Percentiles rank a stretch among this genome's conserved stretches.
These are phyloP conservation scores for Blastocystis sp. DNA, from an alignment of 352 stramenopile species.

Conservation along the genomic window DNA sequence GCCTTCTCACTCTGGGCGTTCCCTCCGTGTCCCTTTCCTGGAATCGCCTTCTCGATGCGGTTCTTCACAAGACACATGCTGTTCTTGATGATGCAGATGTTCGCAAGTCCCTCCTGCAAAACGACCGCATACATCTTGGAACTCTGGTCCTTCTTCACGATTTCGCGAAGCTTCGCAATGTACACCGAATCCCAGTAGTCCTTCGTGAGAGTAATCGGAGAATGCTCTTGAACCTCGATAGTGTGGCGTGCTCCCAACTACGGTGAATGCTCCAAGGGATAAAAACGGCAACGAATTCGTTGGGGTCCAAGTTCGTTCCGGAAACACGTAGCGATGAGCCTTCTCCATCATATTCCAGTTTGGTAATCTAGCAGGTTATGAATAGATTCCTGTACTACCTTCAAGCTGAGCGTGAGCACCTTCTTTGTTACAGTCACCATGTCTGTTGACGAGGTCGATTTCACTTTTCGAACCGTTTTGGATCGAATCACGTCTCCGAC, in stretches of 20 bases:
- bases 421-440: slow-evolving; percentile 39
- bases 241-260: slow-evolving; percentile 41
- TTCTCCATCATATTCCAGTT: slow-evolving; percentile 47
- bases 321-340: slow-evolving; percentile 10
- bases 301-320: not conserved
- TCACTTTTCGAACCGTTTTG: slow-evolving; percentile 32
- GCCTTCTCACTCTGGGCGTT: not conserved
- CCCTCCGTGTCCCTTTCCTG: slow-evolving; percentile 17
- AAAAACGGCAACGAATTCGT: slow-evolving; percentile 23
- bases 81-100: slow-evolving; percentile 25
- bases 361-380: not conserved
- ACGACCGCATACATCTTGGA: slow-evolving; percentile 19
- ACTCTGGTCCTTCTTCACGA: slow-evolving; percentile 2
- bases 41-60: slow-evolving; percentile 48
- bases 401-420: not conserved
- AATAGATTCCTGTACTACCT: not conserved
- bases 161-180: slow-evolving; percentile 26
- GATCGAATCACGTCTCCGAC: not conserved
- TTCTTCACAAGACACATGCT: slow-evolving; percentile 51
- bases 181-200: slow-evolving; percentile 27
- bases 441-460: not conserved
- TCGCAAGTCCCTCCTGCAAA: slow-evolving; percentile 15
- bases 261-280: not conserved
- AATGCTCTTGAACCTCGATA: not conserved
- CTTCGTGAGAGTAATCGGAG: not conserved